phyloP scores from a whole-genome alignment of 306 rosid species.

The Casuarina glauca region DNA sequence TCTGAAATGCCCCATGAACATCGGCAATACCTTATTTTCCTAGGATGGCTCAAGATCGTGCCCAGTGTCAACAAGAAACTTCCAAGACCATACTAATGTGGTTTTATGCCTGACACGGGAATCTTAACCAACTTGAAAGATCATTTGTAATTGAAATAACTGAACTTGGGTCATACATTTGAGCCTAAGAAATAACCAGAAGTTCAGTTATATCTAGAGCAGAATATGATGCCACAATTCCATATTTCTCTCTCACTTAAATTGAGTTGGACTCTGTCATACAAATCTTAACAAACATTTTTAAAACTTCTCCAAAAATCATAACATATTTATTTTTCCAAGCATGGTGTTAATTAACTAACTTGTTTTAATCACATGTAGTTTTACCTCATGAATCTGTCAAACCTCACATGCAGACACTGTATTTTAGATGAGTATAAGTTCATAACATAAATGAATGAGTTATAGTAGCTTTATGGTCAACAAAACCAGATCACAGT shows the following conservation, averaged over 20 bases:
- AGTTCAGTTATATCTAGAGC: conserved; percentile 5
- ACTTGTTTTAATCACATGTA: not conserved
- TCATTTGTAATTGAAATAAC: too few relatives aligned
- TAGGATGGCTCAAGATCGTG: too few relatives aligned
- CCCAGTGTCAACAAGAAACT: too few relatives aligned
- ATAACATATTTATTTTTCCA: not conserved
- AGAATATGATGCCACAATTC: not conserved
- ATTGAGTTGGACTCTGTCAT: not conserved
- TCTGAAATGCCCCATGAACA: too few relatives aligned
- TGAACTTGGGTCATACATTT: not conserved
- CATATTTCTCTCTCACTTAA: not conserved
- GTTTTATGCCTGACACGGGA: too few relatives aligned
- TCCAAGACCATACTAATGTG: too few relatives aligned
- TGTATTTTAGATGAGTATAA: not conserved
- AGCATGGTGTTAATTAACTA: not conserved
- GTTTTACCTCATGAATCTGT: not conserved
- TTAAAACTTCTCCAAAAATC: not conserved
- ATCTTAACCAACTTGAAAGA: too few relatives aligned
- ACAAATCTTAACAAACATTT: not conserved
- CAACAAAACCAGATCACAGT: not conserved
- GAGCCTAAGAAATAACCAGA: conserved; percentile 7
- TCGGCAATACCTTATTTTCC: too few relatives aligned
- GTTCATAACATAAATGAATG: not conserved
- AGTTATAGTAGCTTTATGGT: not conserved
- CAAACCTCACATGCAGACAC: not conserved